Base-by-base conservation (phyloP, 805 yeast genomes). In the Candida anglica region DNA sequence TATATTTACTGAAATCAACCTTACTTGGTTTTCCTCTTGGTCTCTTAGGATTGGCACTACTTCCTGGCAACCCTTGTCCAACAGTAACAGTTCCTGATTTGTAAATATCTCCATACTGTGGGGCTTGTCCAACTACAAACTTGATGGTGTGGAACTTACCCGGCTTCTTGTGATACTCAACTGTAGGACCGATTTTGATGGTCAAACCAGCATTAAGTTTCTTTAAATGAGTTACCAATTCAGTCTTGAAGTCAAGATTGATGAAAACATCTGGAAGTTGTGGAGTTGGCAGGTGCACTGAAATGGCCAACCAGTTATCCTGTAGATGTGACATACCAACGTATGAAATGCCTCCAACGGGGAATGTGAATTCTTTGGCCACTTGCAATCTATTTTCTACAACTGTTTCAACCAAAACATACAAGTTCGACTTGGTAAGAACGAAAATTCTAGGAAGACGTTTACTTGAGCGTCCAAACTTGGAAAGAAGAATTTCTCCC, bases 241-340 rank as follows among this genome's bases (percentile, higher is more conserved):
- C 98, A 0, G 98, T 93, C 62, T 93, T 93, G 66, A 93, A 85
- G 37, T 75, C 75, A 38, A 88, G 71, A 58, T 85, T 84, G 40
- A 93, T 66, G 38, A 93, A 75, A 9, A 86, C 71, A 60, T 93
- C 98, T 1, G 96, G 87, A 2, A 69, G 61, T 1, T 73, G 47
- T 4, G 73, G 65, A 0, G 79, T 71, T 15, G 72, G 70, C 3
- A 62, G 38, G 31, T 53, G 60, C 37, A 78, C 57, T 22, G 75
- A 73, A 28, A 84, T 51, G 1, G 95, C 94, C 21, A 89, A 56
- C 98, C 98, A 93, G 50, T 89, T 93, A 60, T 93, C 98, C 44
- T 89, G 93, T 36, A 78, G 66, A 30, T 71, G 76, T 0, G 96
- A 84, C 45, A 93, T 50, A 3, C 80, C 79, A 11, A 86, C 73